Conservation (phyloP, 1,284 basidiomycete genomes). For the Cystobasidium slooffiae region DNA sequence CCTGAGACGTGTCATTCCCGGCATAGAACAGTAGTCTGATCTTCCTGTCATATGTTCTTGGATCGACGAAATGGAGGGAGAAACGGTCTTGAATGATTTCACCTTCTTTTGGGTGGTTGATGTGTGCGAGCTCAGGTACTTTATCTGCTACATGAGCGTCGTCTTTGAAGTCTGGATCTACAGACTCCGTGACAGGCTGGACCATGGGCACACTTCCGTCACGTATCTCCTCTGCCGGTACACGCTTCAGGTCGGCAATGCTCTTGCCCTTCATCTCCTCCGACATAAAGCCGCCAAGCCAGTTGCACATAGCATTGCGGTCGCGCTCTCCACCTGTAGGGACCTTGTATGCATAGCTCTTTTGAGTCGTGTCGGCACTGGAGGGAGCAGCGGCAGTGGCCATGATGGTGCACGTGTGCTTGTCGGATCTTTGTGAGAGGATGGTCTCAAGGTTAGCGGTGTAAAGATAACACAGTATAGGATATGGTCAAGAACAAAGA, state of each 20-base stretch:
- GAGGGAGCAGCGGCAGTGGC: neutral
- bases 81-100: slow-evolving; percentile 1
- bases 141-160: neutral
- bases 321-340: slow-evolving; percentile 14
- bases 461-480: no score
- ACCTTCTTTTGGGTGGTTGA: slow-evolving; percentile 10
- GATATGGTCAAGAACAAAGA: no score
- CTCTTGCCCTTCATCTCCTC: neutral
- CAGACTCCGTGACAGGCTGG: neutral
- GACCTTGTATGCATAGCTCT: slow-evolving; percentile 12
- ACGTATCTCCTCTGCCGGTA: neutral
- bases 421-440: no score
- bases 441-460: no score
- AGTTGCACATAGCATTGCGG: slow-evolving; percentile 15
- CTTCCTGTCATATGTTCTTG: neutral
- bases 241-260: neutral
- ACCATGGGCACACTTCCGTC: slow-evolving; percentile 8
- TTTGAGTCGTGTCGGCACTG: neutral
- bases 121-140: neutral
- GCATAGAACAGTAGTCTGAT: slow-evolving; percentile 5
- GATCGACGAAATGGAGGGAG: slow-evolving; percentile 19
- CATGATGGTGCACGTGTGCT: neutral
- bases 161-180: neutral
- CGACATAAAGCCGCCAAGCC: slow-evolving; percentile 5
- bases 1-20: neutral